Evolutionary conservation across 2,329 filamentous ascomycete genomes (phyloP), one percentile per base, ranked within the genome.

Genomic region (Fusarium sublunatum): DNA sequence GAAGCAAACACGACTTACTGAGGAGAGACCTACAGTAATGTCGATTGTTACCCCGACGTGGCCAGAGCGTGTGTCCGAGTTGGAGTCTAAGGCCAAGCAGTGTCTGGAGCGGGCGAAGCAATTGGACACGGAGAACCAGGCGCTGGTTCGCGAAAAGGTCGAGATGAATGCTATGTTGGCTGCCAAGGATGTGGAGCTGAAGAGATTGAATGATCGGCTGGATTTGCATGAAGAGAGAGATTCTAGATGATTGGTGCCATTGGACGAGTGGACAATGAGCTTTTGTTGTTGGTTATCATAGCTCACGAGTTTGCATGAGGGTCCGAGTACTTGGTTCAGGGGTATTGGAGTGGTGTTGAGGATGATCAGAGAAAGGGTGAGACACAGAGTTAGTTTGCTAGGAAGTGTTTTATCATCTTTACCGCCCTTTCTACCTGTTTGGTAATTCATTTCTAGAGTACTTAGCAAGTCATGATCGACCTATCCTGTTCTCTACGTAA

Each of bases 1-100:
- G 7, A 70, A 72, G 54, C 72, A 78, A 28, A 85, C 82, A 2
- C 72, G 75, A n/a, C 70, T 76, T 50, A 73, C 82, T 24, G 83
- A 85, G 70, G 65, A 65, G 19, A 73, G 73, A 15, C 83, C 83
- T 9, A 82, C 72, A 2, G 68, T 76, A 0, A 70, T 76, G 6
- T 73, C 74, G 3, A 63, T 75, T 6, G 67, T 69, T 31, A 67
- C 71, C 15, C 72, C 73, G 4, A 66, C 58, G 6, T 75, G 72
- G 70, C 70, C 74, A 5, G 66, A 69, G 52, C 69, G 77, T 8
- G 76, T 75, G 29, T 76, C 75, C 15, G 68, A 70, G 9, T 70
- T 71, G 55, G 69, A 76, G 57, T 24, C 46, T 15, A 71, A 68
- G 49, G 60, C 66, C 50, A 63, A 61, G 38, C 54, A 53, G 25